Base-by-base conservation (phyloP, 2,329 filamentous ascomycete species). In the Aphanocladium album region DNA sequence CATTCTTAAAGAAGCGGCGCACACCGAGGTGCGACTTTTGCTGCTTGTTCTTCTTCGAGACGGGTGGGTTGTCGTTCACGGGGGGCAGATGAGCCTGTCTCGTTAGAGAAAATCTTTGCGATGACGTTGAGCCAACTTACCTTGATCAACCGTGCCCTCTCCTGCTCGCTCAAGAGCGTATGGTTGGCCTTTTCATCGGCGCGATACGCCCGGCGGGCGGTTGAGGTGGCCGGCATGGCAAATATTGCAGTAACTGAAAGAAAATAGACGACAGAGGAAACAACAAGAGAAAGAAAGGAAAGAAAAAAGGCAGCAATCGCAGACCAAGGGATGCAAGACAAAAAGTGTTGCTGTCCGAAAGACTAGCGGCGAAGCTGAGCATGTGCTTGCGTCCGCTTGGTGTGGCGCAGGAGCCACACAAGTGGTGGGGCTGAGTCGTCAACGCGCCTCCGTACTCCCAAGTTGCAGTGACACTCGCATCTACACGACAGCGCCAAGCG, bases 1-100 rank as follows among this genome's bases (percentile, higher is more conserved):
- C 83, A 57, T 77, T 78, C 63, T 78, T 79, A 47, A 91, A 67
- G 68, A 90, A 85, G 60, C 81, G 81, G 62, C 85, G 83, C 62
- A 89, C 71, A 23, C 85, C 84, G 19, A 87, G 74, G 51, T 77
- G 77, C 21, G 78, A 78, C 37, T 73, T 72, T 30, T 67, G 65
- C 33, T 68, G 68, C 16, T 63, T 63, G 65, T 65, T 59, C 64
- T 64, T 61, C 64, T 62, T 66, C 69, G 67, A 67, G 69, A 62
- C 68, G 55, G 68, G 69, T 56, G 70, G 71, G 52, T 63, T 60
- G 56, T 76, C 74, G 66, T 67, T 73, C 17, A 52, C 33, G 16
- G 50, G 47, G 39, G 45, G 50, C 30, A 52, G 27, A 37, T 53
- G 21, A 27, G 30, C 35, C 33, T 60, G 41, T 41, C 45, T 25